These are phyloP conservation scores for Penicillium soppii DNA, from an alignment of 495 filamentous ascomycete genomes.

Conservation along the genomic window DNA sequence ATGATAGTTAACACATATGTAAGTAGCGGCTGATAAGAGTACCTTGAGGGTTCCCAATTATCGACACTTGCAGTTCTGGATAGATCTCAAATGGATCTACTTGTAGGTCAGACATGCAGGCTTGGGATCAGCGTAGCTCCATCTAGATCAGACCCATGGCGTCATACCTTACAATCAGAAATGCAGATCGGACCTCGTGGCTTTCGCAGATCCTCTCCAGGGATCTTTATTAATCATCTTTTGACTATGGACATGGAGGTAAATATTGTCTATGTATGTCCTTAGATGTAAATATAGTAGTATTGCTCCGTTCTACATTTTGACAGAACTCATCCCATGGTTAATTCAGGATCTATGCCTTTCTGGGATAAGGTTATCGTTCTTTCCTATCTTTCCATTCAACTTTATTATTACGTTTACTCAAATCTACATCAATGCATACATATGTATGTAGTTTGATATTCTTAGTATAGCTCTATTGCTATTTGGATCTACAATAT, in stretches of 20 bases:
- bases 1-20: too few species aligned
- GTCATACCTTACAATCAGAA: neutral
- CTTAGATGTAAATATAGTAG: too few species aligned
- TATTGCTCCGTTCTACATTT: too few species aligned
- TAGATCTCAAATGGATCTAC: constrained; percentile 5
- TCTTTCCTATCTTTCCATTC: too few species aligned
- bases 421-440: too few species aligned
- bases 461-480: too few species aligned
- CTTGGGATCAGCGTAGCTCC: neutral
- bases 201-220: neutral
- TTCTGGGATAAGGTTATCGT: neutral
- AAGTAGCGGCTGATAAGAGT: neutral
- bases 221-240: neutral
- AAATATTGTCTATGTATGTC: too few species aligned
- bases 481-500: too few species aligned
- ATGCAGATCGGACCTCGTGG: neutral
- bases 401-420: too few species aligned
- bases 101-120: too few species aligned
- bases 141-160: neutral
- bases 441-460: too few species aligned
- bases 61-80: neutral
- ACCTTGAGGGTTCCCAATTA: neutral
- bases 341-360: neutral
- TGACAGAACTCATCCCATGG: neutral
- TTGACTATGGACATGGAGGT: neutral